phyloP scores from a whole-genome alignment of 2,329 filamentous ascomycete species.

The Colletotrichum navitas region DNA sequence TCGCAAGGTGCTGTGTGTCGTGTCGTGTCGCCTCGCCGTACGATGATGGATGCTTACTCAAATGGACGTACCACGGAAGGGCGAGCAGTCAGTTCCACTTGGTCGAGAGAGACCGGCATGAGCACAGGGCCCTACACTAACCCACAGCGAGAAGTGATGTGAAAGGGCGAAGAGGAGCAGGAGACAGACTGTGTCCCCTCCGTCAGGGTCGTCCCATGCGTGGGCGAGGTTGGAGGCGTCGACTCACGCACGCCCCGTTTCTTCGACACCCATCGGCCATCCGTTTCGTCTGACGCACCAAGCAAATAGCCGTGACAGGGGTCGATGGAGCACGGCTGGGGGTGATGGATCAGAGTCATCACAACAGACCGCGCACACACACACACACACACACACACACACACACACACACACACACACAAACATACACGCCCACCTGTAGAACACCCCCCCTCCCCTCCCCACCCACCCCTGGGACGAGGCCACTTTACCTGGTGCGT shows the following conservation, averaged over 20 bases:
- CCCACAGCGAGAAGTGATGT: conserved; percentile 9
- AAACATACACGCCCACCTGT: conserved; percentile 10
- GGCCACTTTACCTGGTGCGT: conserved; percentile 62
- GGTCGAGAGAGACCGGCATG: conserved; percentile 19
- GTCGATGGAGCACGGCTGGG: conserved; percentile 40
- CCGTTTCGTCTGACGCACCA: conserved; percentile 41
- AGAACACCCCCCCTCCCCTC: conserved; percentile 44
- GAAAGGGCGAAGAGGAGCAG: conserved; percentile 30
- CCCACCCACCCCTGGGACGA: conserved; percentile 43
- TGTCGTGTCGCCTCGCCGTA: background rate
- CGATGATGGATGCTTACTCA: conserved; percentile 17
- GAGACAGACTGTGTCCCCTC: conserved; percentile 34
- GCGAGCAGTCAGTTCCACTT: conserved; percentile 2
- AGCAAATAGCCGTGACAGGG: conserved; percentile 37
- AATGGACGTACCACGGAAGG: conserved; percentile 9
- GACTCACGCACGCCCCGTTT: conserved; percentile 43
- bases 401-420: background rate
- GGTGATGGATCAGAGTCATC: conserved; percentile 33
- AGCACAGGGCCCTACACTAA: conserved; percentile 25
- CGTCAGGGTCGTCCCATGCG: conserved; percentile 41
- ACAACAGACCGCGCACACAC: conserved; percentile 27
- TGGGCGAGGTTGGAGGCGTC: conserved; percentile 24
- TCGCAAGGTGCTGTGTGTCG: conserved; percentile 15
- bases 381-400: conserved; percentile 6
- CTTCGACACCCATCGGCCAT: conserved; percentile 40